Evolutionary conservation across 805 yeast species (phyloP), one percentile per base, ranked within the genome.

Genomic region (Kluyveromyces dobzhanskii): DNA sequence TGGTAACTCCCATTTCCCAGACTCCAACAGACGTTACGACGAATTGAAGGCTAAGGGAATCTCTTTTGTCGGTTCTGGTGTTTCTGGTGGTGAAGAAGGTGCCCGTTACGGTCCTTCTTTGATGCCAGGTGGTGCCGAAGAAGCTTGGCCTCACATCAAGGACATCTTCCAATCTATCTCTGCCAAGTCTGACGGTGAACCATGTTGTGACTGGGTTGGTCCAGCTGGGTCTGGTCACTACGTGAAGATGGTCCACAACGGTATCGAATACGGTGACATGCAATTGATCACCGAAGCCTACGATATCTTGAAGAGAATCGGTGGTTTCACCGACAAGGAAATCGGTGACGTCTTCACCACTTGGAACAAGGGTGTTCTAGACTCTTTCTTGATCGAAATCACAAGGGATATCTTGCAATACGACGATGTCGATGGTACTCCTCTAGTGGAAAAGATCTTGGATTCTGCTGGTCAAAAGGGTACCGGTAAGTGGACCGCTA

Each of bases 181-280:
- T 41, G 97, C 98, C 64, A 87, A 90, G 75, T 67, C 94, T 46
- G 96, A 92, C 61, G 96, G 95, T 57, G 97, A 92, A 73, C 96
- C 98, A 63, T 90, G 98, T 73, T 90, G 98, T 73, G 98, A 90
- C 78, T 90, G 98, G 98, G 97, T 90, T 56, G 98, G 98, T 60
- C 95, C 90, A 54, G 95, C 94, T 45, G 98, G 98, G 67, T 79
- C 97, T 34, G 98, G 98, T 60, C 98, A 90, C 71, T 90, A 82
- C 71, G 97, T 90, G 64, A 90, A 90, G 76, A 92, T 92, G 98
- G 97, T 92, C 50, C 98, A 90, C 78, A 90, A 90, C 67, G 98
- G 98, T 84, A 90, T 90, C 57, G 98, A 90, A 73, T 90, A 90
- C 69, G 98, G 97, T 77, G 98, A 90, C 71, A 90, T 90, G 98